Conservation (phyloP, 306 rosid species). For the Rosa rugosa region DNA sequence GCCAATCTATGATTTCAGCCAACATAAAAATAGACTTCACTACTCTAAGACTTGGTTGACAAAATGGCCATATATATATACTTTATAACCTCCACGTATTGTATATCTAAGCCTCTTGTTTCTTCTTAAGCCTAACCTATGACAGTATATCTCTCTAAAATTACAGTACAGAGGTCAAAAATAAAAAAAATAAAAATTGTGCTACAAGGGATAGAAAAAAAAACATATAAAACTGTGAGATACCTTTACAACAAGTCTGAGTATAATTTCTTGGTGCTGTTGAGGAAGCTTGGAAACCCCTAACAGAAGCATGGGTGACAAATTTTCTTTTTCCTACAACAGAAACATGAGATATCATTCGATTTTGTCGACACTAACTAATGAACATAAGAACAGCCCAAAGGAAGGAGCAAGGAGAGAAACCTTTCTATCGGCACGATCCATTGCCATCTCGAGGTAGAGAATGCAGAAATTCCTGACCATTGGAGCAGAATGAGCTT, state of each 20-base stretch:
- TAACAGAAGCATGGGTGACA: conserved; percentile 71
- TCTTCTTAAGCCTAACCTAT: background rate
- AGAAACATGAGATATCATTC: conserved; percentile 25
- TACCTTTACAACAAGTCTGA: conserved; percentile 78
- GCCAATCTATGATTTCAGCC: background rate
- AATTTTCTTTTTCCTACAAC: conserved; percentile 68
- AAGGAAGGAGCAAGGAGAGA: background rate
- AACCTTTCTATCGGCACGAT: conserved; percentile 68
- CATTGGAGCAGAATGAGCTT: conserved; percentile 58
- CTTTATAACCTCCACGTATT: background rate
- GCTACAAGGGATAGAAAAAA: background rate
- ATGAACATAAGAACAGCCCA: background rate
- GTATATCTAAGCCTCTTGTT: background rate
- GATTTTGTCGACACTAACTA: background rate
- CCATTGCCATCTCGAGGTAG: conserved; percentile 93
- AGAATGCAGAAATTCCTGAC: conserved; percentile 94
- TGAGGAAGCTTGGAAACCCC: conserved; percentile 80
- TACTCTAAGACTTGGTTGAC: background rate
- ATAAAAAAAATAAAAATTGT: no score
- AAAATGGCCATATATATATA: background rate
- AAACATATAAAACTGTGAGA: background rate
- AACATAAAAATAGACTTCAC: background rate
- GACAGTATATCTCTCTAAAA: background rate
- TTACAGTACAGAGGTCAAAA: background rate
- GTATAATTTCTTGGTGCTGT: conserved; percentile 91